Base-by-base conservation (phyloP, 345 rosid genomes). In the Passiflora organensis region DNA sequence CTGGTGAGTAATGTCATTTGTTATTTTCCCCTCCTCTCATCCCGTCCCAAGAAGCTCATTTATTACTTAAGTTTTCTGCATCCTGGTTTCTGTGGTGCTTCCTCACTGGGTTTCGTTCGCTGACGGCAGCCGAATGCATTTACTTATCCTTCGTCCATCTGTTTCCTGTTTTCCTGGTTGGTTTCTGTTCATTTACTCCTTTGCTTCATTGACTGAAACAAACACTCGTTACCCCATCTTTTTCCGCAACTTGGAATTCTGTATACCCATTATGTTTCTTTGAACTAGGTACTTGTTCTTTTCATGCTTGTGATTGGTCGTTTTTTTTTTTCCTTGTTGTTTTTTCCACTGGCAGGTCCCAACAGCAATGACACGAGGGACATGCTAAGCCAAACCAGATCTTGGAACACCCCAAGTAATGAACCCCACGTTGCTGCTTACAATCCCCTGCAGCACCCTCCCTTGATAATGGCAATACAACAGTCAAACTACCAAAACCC, bases 341-440 rank as follows among this genome's bases (percentile, higher is more conserved):
- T 41, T 41, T 41, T 6, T 41, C 6, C 13, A 9, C 3, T 41
- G 52, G 51, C 80, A 79, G 87, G 78, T 67, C 38, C 63, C 38
- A 76, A 55, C 48, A 72, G 64, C 59, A 70, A 67, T 55, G 78
- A 72, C 53, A 56, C 63, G 78, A 63, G 65, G 73, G 72, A 72
- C 17, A 62, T 68, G 64, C 65, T 78, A 16, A 72, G 62, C 53
- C 72, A 55, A 10, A 53, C 46, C 60, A 79, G 66, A 22, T 58
- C 41, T 63, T 76, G 79, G 73, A 72, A 70, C 49, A 62, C 48
- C 63, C 65, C 77, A 43, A 66, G 56, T 8, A 61, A 69, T 32
- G 80, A 75, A 58, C 59, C 49, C 62, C 65, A 53, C 48, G 19
- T 22, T 51, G 49, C 62, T 55, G 57, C 55, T 32, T 72, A 64